Conservation (phyloP, 805 yeast genomes). For the Naumovozyma baii region DNA sequence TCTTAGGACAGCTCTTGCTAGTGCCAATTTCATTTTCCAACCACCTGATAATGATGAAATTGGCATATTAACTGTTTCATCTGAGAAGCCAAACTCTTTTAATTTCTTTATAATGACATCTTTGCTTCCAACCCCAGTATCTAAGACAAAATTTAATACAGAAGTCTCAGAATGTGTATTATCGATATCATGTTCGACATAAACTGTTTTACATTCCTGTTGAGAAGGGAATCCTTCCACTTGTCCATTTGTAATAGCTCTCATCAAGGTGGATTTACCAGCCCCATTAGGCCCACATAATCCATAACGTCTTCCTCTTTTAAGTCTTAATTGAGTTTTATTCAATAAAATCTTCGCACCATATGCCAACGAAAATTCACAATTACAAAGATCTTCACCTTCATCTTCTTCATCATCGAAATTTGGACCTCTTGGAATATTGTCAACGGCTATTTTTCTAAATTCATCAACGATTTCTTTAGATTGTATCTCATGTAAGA, state of each 20-base stretch:
- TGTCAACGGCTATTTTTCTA: conserved; percentile 91
- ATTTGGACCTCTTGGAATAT: conserved; percentile 88
- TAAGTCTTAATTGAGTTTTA: conserved; percentile 95
- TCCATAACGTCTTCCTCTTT: conserved; percentile 98
- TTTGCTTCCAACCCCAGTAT: conserved; percentile 56
- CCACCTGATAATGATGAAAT: conserved; percentile 95
- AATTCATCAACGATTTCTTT: conserved; percentile 80
- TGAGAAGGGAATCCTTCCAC: conserved; percentile 98
- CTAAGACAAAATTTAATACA: conserved; percentile 74
- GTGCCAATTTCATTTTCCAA: conserved; percentile 98
- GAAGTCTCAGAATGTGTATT: conserved; percentile 90
- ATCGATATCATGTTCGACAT: conserved; percentile 97
- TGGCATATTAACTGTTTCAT: conserved; percentile 81
- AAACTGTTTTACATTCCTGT: conserved; percentile 93
- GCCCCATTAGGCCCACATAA: conserved; percentile 39
- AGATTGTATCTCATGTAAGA: conserved; percentile 85
- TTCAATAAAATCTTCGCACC: conserved; percentile 99
- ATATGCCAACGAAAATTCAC: conserved; percentile 98
- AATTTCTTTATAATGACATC: conserved; percentile 62
- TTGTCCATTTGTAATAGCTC: conserved; percentile 89
- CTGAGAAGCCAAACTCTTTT: conserved; percentile 78
- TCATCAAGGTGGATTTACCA: conserved; percentile 36
- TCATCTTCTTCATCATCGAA: conserved; percentile 94
- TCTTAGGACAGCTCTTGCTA: conserved; percentile 94
- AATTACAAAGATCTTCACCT: conserved; percentile 98